Evolutionary conservation across 2,329 filamentous ascomycete genomes (phyloP), one percentile per base, ranked within the genome.

Genomic region (Xylaria sp.): DNA sequence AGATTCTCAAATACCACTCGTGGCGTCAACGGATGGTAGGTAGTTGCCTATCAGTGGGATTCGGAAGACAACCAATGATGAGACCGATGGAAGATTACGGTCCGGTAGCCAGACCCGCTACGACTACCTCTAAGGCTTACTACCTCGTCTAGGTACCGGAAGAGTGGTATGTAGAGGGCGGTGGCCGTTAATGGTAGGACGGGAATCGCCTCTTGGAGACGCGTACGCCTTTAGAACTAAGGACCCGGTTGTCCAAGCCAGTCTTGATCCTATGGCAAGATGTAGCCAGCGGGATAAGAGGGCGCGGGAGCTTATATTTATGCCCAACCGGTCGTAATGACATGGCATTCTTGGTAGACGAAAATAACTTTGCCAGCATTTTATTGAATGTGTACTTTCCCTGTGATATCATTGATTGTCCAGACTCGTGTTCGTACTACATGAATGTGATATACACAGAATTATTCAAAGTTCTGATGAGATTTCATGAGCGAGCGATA

Each of bases 261-360:
- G 39, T 45, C 30, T 39, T 51, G 24, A 19, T 47, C 14, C n/a
- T 61, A n/a, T 32, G 21, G 7, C 32, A 19, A 57, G 30, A 17
- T 19, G 21, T 17, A 19, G 30, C 17, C 19, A 27, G 27, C 19
- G 30, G 59, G 36, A 21, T 36, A 30, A 60, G 34, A 48, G 2
- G 34, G 19, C 34, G 39, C 9, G 48, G 47, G 47, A 12, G 32
- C 32, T 55, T 60, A 27, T 47, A 65, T 57, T 58, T 57, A 65
- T 57, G 51, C 58, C 62, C 58, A 47, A 48, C 34, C 47, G 30
- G 27, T 32, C 36, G 17, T n/a, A 45, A 17, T n/a, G 34, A 36
- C 34, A 27, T 11, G 30, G 14, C 12, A 36, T 27, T 48, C 24
- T 47, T 32, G 5, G 64, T 67, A 67, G 65, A 64, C 48, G 36